phyloP scores from a whole-genome alignment of 306 rosid species.

The Acacia confusa region DNA sequence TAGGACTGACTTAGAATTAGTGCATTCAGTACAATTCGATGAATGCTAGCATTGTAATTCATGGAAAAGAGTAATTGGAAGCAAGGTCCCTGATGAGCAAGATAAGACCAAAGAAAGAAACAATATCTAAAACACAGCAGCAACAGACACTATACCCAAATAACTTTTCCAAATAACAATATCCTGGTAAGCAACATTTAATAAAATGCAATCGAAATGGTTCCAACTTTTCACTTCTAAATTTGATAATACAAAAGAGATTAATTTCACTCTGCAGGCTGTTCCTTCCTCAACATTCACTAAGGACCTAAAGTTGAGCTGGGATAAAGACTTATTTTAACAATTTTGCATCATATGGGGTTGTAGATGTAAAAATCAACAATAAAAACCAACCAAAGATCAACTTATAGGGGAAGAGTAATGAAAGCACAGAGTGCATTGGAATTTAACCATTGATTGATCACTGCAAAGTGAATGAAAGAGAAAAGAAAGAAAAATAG shows the following conservation, averaged over 20 bases:
- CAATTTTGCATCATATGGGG: not conserved
- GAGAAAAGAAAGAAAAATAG: not conserved
- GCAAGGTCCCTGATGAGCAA: not conserved
- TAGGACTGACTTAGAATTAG: not conserved
- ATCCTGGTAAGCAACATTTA: not conserved
- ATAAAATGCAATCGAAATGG: not conserved
- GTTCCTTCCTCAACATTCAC: not conserved
- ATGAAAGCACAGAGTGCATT: not conserved
- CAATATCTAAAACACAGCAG: not conserved
- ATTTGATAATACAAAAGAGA: not conserved
- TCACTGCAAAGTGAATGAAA: not conserved
- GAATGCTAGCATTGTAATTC: not conserved
- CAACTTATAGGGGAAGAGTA: not conserved
- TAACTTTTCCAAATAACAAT: not conserved
- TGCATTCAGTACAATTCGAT: not conserved
- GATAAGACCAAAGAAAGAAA: not conserved
- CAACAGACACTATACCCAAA: not conserved
- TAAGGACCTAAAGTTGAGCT: not conserved
- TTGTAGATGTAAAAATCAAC: not conserved
- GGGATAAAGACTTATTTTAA: not conserved
- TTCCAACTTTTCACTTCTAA: not conserved
- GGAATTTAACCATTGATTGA: not conserved
- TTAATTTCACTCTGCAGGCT: not conserved
- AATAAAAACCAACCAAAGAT: conserved; percentile 5
- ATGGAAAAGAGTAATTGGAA: not conserved